A percentile compares a stretch with the other conserved stretches of the same genome.
Evolutionary conservation across 2,329 filamentous ascomycete genomes (phyloP).

Genomic region (Huntiella omanensis): DNA sequence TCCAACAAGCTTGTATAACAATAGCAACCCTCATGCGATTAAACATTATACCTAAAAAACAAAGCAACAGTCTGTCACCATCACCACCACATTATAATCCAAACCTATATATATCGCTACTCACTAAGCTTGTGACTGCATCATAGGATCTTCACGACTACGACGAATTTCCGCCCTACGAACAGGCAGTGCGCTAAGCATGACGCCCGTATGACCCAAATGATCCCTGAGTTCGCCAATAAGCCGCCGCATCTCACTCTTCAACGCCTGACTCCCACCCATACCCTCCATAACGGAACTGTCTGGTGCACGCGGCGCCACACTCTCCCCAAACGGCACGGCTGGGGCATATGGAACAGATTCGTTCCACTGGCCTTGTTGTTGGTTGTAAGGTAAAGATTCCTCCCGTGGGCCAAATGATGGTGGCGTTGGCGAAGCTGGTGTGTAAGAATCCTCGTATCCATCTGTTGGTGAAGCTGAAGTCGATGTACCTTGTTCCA

Average conservation of each 20-base stretch:
- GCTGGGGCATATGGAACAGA: slow-evolving; percentile 6
- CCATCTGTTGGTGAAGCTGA: slow-evolving; percentile 2
- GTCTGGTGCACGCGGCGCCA: slow-evolving; percentile 5
- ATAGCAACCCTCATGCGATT: too few species aligned
- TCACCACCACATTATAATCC: too few species aligned
- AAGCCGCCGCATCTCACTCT: slow-evolving; percentile 10
- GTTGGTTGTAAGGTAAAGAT: slow-evolving; percentile 1
- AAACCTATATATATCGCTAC: too few species aligned
- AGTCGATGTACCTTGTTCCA: slow-evolving; percentile 4
- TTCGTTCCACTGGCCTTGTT: background rate
- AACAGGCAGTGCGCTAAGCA: slow-evolving; percentile 10
- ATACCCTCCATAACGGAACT: slow-evolving; percentile 10
- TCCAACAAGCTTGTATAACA: too few species aligned
- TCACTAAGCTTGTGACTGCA: too few species aligned
- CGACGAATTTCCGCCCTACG: slow-evolving; percentile 5
- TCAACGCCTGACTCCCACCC: slow-evolving; percentile 7
- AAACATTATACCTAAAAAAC: too few species aligned
- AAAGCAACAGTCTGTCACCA: too few species aligned
- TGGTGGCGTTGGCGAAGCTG: slow-evolving; percentile 6
- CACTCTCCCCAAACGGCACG: slow-evolving; percentile 8
- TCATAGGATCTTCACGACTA: too few species aligned
- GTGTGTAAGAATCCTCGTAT: slow-evolving; percentile 8
- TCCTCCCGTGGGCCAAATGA: slow-evolving; percentile 7
- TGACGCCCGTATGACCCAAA: slow-evolving; percentile 9
- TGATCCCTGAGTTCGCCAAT: slow-evolving; percentile 9